phyloP scores from a whole-genome alignment of 345 rosid genomes.

The Turnera subulata region DNA sequence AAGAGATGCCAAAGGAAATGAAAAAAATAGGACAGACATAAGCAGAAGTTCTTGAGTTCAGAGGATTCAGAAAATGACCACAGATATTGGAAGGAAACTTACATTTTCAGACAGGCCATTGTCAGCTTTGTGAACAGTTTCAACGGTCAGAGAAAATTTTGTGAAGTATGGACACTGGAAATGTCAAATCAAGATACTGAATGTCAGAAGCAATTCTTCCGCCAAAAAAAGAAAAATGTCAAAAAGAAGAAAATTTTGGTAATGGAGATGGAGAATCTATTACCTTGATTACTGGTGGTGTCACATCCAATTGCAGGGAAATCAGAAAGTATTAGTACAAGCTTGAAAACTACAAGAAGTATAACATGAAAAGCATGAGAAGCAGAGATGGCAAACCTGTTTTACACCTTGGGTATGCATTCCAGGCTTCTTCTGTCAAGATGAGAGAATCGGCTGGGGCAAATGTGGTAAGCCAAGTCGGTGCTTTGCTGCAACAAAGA shows the following conservation, averaged over 20 bases:
- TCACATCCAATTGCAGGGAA: conserved; percentile 17
- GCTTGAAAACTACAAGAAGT: not conserved
- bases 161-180: conserved; percentile 70
- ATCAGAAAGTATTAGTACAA: conserved; percentile 16
- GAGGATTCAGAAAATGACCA: not conserved
- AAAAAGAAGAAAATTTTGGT: no score
- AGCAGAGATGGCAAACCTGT: conserved; percentile 39
- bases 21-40: not conserved
- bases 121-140: conserved; percentile 57
- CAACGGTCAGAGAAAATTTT: conserved; percentile 55
- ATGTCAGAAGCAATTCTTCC: not conserved
- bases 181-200: conserved; percentile 12
- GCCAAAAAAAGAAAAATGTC: not conserved
- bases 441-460: conserved; percentile 65
- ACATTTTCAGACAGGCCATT: conserved; percentile 60
- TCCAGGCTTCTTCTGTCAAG: conserved; percentile 74
- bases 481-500: conserved; percentile 53
- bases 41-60: not conserved
- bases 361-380: not conserved
- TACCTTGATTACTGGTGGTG: conserved; percentile 61
- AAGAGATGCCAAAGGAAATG: conserved; percentile 11
- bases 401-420: conserved; percentile 73
- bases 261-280: conserved; percentile 3
- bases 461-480: conserved; percentile 58
- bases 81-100: conserved; percentile 20